These are phyloP conservation scores for Xylaria scruposa DNA, from an alignment of 495 filamentous ascomycete species.

Conservation along the genomic window DNA sequence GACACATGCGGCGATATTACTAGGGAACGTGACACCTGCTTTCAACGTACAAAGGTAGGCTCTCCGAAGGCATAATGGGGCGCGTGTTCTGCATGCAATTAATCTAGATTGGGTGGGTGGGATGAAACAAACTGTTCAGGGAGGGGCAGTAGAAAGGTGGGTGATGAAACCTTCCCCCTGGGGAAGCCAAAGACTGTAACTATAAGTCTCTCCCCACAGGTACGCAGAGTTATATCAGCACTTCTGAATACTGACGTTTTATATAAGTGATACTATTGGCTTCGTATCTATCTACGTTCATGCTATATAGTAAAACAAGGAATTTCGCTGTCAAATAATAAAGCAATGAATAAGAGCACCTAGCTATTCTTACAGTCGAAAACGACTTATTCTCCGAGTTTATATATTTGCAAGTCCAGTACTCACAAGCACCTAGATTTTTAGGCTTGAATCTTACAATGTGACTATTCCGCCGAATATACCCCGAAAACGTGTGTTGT, in stretches of 20 bases:
- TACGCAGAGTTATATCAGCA: not conserved
- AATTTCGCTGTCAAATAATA: not conserved
- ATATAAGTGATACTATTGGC: not conserved
- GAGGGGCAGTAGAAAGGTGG: not conserved
- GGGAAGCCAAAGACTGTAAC: conserved; percentile 1
- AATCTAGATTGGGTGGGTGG: conserved; percentile 11
- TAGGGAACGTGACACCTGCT: conserved; percentile 18
- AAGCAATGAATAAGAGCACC: not conserved
- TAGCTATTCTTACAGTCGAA: not conserved
- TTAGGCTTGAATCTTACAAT: not conserved
- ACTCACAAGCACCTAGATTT: not conserved
- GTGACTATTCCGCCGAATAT: not conserved
- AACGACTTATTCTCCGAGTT: not conserved
- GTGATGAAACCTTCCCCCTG: conserved; percentile 22
- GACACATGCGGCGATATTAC: not conserved
- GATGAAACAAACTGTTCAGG: not conserved
- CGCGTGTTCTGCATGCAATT: conserved; percentile 13
- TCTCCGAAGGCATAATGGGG: not conserved
- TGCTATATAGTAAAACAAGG: not conserved
- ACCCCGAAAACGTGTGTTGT: not conserved
- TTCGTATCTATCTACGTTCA: not conserved
- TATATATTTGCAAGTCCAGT: not conserved
- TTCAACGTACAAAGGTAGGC: not conserved
- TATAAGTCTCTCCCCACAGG: not conserved
- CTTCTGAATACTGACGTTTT: not conserved